A percentile compares a stretch with the other conserved stretches of the same genome.
Conservation (phyloP, 139 green algal species). For the Eudorina sp. region DNA sequence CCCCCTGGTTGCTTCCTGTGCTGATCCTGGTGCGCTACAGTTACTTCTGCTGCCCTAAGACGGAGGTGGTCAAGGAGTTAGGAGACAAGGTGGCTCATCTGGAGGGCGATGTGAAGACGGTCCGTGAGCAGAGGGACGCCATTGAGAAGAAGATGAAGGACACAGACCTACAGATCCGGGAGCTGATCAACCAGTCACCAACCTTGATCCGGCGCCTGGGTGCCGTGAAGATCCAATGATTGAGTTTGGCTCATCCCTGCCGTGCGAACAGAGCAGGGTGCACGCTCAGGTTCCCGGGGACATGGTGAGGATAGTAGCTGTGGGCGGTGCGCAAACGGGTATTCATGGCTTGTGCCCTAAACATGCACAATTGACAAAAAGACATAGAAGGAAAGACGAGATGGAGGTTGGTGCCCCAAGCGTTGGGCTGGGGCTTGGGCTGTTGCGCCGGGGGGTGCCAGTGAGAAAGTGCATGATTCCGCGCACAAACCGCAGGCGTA, state of each 20-base stretch:
- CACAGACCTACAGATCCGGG: constrained; percentile 39
- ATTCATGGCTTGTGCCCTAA: no score
- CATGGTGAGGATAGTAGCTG: no score
- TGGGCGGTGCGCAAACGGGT: no score
- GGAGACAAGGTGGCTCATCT: neutral
- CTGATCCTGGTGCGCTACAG: no score
- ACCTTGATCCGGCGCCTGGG: constrained; percentile 30
- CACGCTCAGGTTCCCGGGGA: neutral
- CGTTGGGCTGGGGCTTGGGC: no score
- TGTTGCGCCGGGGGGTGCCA: no score
- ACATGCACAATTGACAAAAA: no score
- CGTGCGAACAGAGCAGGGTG: neutral
- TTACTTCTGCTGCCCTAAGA: constrained; percentile 53
- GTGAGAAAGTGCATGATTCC: no score
- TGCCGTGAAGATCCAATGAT: constrained; percentile 16
- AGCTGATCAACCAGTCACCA: constrained; percentile 36
- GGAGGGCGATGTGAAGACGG: constrained; percentile 1
- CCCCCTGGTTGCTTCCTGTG: no score
- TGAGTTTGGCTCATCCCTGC: neutral
- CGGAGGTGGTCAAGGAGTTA: constrained; percentile 34
- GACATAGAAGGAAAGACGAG: no score
- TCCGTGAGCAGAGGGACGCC: constrained; percentile 26
- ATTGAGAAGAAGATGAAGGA: constrained; percentile 47
- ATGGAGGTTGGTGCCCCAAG: no score
- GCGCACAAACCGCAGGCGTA: no score